Evolutionary conservation across 176 grass and related monocot genomes (phyloP).

Genomic region (Musa troglodytarum): DNA sequence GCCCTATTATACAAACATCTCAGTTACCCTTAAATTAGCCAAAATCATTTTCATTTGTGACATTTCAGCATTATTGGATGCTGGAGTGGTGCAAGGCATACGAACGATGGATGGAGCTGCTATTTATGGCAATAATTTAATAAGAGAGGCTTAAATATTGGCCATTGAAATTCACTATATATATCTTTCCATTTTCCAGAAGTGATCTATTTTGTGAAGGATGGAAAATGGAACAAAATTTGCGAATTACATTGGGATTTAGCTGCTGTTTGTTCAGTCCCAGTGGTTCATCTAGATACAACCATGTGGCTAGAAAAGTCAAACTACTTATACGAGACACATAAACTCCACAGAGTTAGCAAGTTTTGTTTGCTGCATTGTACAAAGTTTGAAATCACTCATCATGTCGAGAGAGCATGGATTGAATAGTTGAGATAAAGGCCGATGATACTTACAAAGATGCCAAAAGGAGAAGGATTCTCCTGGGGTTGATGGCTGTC

Average conservation of each 20-base stretch:
- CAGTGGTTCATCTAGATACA: background rate
- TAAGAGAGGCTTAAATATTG: no score
- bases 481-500: slow-evolving; percentile 18
- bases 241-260: background rate
- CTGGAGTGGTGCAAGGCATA: no score
- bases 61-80: no score
- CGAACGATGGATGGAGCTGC: no score
- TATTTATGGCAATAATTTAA: no score
- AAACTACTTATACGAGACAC: no score
- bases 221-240: no score
- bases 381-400: background rate
- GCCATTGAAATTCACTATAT: no score
- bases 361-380: background rate
- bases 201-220: background rate
- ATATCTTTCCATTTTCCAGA: background rate
- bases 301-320: no score
- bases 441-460: slow-evolving; percentile 3
- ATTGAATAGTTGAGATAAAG: background rate
- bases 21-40: no score
- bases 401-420: background rate
- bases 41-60: no score
- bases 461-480: slow-evolving; percentile 20
- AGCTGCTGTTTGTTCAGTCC: background rate
- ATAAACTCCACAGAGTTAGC: no score
- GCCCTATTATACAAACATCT: background rate